Base-by-base conservation (phyloP, 495 filamentous ascomycete species). In the Xylaria sp. region DNA sequence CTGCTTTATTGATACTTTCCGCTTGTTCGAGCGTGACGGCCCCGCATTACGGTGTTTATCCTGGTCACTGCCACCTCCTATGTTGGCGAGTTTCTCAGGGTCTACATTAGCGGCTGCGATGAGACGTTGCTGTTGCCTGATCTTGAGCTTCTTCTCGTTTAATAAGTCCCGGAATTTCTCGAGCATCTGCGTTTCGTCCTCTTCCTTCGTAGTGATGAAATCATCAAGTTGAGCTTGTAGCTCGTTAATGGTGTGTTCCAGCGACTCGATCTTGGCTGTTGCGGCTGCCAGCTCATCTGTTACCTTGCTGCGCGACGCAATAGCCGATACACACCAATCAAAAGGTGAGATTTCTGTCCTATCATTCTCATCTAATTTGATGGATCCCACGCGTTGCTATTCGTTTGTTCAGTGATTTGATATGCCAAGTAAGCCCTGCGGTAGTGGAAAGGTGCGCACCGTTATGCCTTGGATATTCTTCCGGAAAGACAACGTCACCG, bases 141-240 rank as follows among this genome's bases (percentile, higher is more conserved):
- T 95, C 80, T 96, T 97, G n/a, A 93, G 83, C 80, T 97, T 97
- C 81, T 97, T 97, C 74, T 90, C 90, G 72, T 97, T 97, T 0
- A 97, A 79, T 2, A 97, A 79, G 24, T 87, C 84, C 43, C 85
- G 85, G 67, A 94, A 93, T 76, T 93, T 94, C 46, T 88, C 85
- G 3, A 97, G 80, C 6, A 97, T 78, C 63, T 90, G 87, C 21
- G 87, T 83, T 75, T 97, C 93, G 67, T 93, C 87, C 21, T 88
- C 88, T 52, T 80, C 81, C 73, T 93, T 93, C 14, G 90, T 82
- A 46, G 81, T 81, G n/a, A 88, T 83, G 35, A 95, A 85, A 43
- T 93, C 89, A 11, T 90, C 84, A 0, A 94, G 79, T 75, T 90
- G 88, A 17, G 76, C 76, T 61, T 84, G 85, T 11, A 96, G 82